Evolutionary conservation across 2,329 filamentous ascomycete species (phyloP).

Genomic region (Leptosphaerulina australis): DNA sequence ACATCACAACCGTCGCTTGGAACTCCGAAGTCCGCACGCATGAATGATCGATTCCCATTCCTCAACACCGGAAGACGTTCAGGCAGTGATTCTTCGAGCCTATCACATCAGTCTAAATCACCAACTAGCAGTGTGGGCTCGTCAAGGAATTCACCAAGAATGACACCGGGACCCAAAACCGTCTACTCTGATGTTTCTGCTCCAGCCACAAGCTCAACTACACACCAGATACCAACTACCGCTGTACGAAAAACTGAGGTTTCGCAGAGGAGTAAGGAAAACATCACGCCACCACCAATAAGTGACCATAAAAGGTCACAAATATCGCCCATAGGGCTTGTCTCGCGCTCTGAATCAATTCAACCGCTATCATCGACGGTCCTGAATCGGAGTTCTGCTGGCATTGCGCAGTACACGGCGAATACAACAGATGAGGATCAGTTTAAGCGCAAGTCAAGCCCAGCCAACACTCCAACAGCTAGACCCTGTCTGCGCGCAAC

Average conservation of each 20-base stretch:
- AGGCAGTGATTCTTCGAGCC: constrained; percentile 35
- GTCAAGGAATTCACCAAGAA: constrained; percentile 16
- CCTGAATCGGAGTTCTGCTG: constrained; percentile 21
- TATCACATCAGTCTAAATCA: constrained; percentile 24
- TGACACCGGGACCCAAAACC: constrained; percentile 17
- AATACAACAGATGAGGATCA: constrained; percentile 10
- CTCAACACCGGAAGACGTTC: constrained; percentile 45
- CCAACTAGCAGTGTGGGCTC: constrained; percentile 26
- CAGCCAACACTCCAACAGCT: constrained; percentile 8
- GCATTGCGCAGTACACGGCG: constrained; percentile 23
- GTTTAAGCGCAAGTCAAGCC: constrained; percentile 1
- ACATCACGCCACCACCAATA: constrained; percentile 22
- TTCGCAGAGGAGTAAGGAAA: constrained; percentile 29
- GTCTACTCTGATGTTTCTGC: constrained; percentile 31
- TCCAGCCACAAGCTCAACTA: constrained; percentile 12
- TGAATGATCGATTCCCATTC: constrained; percentile 55
- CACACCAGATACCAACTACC: constrained; percentile 13
- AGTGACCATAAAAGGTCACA: constrained; percentile 1
- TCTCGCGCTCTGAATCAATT: constrained; percentile 25
- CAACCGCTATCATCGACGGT: constrained; percentile 23
- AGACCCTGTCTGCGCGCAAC: constrained; percentile 26
- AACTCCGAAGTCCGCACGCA: constrained; percentile 42
- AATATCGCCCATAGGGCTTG: neutral
- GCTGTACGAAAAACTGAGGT: constrained; percentile 10
- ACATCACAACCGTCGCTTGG: constrained; percentile 16